Evolutionary conservation across 2,329 filamentous ascomycete genomes (phyloP).

Genomic region (Xylariaceae sp.): DNA sequence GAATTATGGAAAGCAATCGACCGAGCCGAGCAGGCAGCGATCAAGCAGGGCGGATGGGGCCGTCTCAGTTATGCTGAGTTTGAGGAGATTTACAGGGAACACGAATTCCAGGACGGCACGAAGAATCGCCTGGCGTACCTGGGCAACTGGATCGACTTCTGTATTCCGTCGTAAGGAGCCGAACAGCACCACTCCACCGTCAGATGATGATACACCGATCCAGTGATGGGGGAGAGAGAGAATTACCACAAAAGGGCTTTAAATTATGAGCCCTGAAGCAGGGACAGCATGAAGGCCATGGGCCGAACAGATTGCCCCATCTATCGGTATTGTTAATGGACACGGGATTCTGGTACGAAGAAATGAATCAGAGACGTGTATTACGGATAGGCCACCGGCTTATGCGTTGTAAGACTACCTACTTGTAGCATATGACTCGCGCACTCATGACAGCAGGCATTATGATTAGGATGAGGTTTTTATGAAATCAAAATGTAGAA

Average conservation of each 20-base stretch:
- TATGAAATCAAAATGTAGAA: background rate
- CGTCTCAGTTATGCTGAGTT: conserved; percentile 76
- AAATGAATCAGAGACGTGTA: background rate
- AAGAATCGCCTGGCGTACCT: conserved; percentile 70
- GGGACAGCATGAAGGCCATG: background rate
- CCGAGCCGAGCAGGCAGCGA: conserved; percentile 62
- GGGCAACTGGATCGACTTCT: conserved; percentile 85
- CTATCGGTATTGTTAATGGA: background rate
- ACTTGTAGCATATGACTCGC: background rate
- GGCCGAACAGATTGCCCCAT: background rate
- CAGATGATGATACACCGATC: background rate
- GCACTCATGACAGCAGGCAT: background rate
- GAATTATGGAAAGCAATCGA: conserved; percentile 53
- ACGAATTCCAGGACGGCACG: conserved; percentile 55
- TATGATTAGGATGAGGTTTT: background rate
- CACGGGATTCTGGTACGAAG: background rate
- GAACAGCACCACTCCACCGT: background rate
- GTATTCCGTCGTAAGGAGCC: conserved; percentile 53
- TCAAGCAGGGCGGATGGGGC: conserved; percentile 70
- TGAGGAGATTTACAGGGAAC: conserved; percentile 56
- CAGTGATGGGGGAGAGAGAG: background rate
- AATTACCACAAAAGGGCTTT: background rate
- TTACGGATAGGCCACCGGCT: background rate
- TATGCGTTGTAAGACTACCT: conserved; percentile 1
- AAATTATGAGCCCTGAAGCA: background rate